Percentiles rank a stretch among this genome's conserved stretches.
These are phyloP conservation scores for Botryosphaeria dothidea DNA, from an alignment of 2,329 filamentous ascomycete species.

Conservation along the genomic window DNA sequence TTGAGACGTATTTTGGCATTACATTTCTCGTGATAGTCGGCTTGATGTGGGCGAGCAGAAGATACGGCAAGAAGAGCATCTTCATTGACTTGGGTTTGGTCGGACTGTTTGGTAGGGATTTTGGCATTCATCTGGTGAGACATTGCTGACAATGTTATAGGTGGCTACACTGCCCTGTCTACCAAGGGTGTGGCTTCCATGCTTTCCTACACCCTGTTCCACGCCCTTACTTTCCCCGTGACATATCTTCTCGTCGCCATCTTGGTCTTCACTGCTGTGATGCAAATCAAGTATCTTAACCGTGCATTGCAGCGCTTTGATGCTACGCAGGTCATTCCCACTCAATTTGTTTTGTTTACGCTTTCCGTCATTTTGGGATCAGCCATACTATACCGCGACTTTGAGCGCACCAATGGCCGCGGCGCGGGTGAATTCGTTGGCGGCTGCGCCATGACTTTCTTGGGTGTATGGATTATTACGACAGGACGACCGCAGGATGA, in stretches of 20 bases:
- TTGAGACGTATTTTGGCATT: slow-evolving; percentile 84
- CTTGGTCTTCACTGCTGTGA: slow-evolving; percentile 79
- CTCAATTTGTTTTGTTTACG: slow-evolving; percentile 96
- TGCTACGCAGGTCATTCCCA: slow-evolving; percentile 96
- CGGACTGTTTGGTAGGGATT: slow-evolving; percentile 74
- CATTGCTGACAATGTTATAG: slow-evolving; percentile 48
- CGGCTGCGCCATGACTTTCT: slow-evolving; percentile 88
- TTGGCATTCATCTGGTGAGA: not conserved
- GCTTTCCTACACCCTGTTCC: slow-evolving; percentile 85
- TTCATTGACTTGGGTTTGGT: slow-evolving; percentile 92
- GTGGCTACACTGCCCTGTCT: slow-evolving; percentile 92
- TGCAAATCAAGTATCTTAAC: slow-evolving; percentile 98
- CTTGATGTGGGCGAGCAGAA: slow-evolving; percentile 80
- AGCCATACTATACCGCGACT: slow-evolving; percentile 90
- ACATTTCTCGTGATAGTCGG: slow-evolving; percentile 71
- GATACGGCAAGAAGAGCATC: slow-evolving; percentile 82
- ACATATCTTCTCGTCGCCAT: slow-evolving; percentile 83
- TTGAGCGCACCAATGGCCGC: slow-evolving; percentile 74
- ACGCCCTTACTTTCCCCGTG: slow-evolving; percentile 86
- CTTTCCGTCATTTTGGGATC: slow-evolving; percentile 93
- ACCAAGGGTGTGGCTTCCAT: slow-evolving; percentile 97
- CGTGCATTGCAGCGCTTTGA: slow-evolving; percentile 87
- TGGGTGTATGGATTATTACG: slow-evolving; percentile 96
- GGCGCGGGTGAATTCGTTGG: slow-evolving; percentile 84
- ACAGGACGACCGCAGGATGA: slow-evolving; percentile 68